Base-by-base conservation (phyloP, 768 basidiomycete species). In the Leccinum longicurvipes region DNA sequence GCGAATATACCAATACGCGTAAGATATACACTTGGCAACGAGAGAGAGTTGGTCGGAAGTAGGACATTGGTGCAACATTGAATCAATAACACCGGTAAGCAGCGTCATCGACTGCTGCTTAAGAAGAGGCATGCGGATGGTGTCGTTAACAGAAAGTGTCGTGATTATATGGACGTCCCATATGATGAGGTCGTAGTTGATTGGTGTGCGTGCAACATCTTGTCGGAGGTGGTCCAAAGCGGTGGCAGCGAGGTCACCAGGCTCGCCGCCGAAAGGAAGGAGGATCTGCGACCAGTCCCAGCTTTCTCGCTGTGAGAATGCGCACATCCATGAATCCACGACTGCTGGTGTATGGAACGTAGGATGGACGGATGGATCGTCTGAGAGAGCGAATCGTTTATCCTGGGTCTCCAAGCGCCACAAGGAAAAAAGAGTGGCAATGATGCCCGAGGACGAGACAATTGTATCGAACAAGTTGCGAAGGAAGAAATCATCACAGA, bases 121-220 rank as follows among this genome's bases (percentile, higher is more conserved):
- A 23, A 70, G 60, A 42, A 70, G 51, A 45, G 63, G 54, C 9
- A 60, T 49, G 25, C 70, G 59, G 46, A 70, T 68, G 8, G 54
- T 14, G 11, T 64, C 54, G 17, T 70, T 63, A 2, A 70, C 25
- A 27, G 68, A 72, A 19, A 70, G 54, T 6, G 51, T 45, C 2
- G 63, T 70, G 42, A 72, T 42, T 21, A 70, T 59, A 50, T 72
- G 68, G 49, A 64, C 63, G 46, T 70, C 68, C 68, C 68, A 70
- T 25, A 66, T 56, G 47, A 72, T 42, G 47, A 63, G 58, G 47
- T 72, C 66, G 52, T 60, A 66, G 47, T 69, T 61, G 46, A 61
- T 53, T 9, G 67, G 61, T 7, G 23, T 23, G 7, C 62, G 61
- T 44, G 56, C 59, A n/a, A 54, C n/a, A 24, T 66, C 68, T 17